A percentile compares a stretch with the other conserved stretches of the same genome.
Evolutionary conservation across 2,329 filamentous ascomycete genomes (phyloP).

Genomic region (Arthrobotrys iridis): DNA sequence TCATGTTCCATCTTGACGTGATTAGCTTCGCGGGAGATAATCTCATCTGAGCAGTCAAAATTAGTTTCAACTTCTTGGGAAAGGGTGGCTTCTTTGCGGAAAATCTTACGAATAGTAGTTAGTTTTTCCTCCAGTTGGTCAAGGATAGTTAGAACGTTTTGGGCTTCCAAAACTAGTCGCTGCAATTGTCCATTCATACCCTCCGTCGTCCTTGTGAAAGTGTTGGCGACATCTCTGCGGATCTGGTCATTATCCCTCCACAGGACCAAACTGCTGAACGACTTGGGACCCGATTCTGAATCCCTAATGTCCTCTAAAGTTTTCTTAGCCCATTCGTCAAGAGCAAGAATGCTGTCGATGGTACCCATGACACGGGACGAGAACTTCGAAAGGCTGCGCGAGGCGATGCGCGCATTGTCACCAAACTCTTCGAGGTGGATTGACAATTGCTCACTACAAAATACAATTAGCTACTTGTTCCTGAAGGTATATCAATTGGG

Average conservation of each 20-base stretch:
- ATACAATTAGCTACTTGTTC: background rate
- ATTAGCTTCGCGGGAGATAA: constrained; percentile 70
- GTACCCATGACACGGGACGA: constrained; percentile 61
- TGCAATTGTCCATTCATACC: constrained; percentile 71
- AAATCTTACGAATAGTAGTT: constrained; percentile 73
- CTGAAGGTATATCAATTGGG: background rate
- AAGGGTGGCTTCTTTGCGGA: constrained; percentile 13
- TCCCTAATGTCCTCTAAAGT: constrained; percentile 54
- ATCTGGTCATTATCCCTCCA: constrained; percentile 62
- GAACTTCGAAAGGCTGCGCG: constrained; percentile 76
- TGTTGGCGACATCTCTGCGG: constrained; percentile 62
- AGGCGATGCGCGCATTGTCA: constrained; percentile 72
- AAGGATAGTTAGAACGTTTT: constrained; percentile 72
- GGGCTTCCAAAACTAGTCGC: constrained; percentile 75
- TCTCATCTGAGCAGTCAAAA: constrained; percentile 37
- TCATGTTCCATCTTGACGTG: constrained; percentile 70
- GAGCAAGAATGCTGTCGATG: constrained; percentile 56
- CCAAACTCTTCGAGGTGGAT: constrained; percentile 81
- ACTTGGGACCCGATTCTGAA: constrained; percentile 55
- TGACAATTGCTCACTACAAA: constrained; percentile 72
- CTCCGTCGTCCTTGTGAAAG: constrained; percentile 70
- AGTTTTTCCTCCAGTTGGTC: constrained; percentile 75
- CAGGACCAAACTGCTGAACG: constrained; percentile 63
- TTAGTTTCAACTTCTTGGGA: constrained; percentile 9
- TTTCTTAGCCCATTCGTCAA: constrained; percentile 57